Percentiles rank a stretch among this genome's conserved stretches.
Evolutionary conservation across 2,329 filamentous ascomycete species (phyloP).

Genomic region (Fonsecaea erecta): DNA sequence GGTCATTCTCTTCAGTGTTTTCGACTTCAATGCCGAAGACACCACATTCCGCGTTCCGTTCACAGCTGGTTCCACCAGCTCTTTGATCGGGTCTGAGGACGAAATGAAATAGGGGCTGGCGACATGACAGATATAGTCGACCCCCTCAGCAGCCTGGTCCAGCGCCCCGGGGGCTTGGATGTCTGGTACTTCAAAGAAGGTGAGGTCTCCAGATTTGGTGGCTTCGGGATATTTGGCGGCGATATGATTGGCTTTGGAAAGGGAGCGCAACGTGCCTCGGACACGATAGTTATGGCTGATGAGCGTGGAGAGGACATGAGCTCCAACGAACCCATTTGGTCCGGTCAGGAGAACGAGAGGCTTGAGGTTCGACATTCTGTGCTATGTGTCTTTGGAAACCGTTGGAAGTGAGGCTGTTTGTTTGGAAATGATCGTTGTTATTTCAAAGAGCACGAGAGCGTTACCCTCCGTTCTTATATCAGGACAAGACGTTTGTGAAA

Average conservation of each 20-base stretch:
- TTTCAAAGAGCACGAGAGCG: not conserved
- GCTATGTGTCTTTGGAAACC: not conserved
- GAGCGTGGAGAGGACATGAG: conserved; percentile 25
- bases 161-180: conserved; percentile 30
- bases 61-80: conserved; percentile 40
- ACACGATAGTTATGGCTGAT: conserved; percentile 20
- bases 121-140: conserved; percentile 31
- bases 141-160: conserved; percentile 21
- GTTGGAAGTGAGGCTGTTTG: not conserved
- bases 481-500: not conserved
- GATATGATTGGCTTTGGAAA: conserved; percentile 24
- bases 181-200: conserved; percentile 21
- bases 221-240: conserved; percentile 15
- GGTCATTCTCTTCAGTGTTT: conserved; percentile 47
- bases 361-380: conserved; percentile 15
- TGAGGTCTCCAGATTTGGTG: conserved; percentile 15
- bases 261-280: conserved; percentile 26
- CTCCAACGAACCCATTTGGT: conserved; percentile 30
- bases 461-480: not conserved
- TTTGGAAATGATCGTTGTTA: not conserved
- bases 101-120: conserved; percentile 37
- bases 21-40: conserved; percentile 29
- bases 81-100: conserved; percentile 38
- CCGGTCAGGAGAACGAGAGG: conserved; percentile 30
- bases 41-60: conserved; percentile 37